A percentile compares a stretch with the other conserved stretches of the same genome.
These are phyloP conservation scores for Chenopodium berlandieri DNA, from an alignment of 148 eudicot genomes.

Conservation along the genomic window DNA sequence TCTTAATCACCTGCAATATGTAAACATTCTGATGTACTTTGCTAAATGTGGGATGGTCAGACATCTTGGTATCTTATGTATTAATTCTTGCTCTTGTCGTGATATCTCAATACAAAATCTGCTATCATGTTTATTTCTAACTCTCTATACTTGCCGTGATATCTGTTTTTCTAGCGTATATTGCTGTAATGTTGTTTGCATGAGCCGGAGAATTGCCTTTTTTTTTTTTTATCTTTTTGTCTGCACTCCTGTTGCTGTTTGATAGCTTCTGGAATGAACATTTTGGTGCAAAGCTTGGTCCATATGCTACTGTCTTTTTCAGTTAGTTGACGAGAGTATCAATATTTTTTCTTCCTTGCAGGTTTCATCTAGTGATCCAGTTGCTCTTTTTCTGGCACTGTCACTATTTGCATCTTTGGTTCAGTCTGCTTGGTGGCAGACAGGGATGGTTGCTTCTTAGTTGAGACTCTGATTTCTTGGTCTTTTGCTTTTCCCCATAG, in stretches of 20 bases:
- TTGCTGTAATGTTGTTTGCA: background rate
- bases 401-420: conserved; percentile 25
- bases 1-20: too few species aligned
- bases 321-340: conserved; percentile 5
- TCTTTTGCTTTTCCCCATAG: conserved; percentile 46
- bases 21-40: too few species aligned
- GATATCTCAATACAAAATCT: background rate
- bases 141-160: background rate
- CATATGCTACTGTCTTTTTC: conserved; percentile 9
- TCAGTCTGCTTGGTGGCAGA: conserved; percentile 23
- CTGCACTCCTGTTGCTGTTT: conserved; percentile 6
- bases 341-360: conserved; percentile 9
- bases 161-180: background rate
- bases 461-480: conserved; percentile 24
- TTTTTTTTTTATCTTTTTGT: background rate
- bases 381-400: conserved; percentile 7
- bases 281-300: background rate
- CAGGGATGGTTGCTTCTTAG: conserved; percentile 25
- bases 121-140: background rate
- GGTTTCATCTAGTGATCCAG: conserved; percentile 20
- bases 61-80: background rate
- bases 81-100: background rate
- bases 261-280: conserved; percentile 4
- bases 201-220: conserved; percentile 13
- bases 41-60: too few species aligned